Base-by-base conservation (phyloP, 78 protist genomes). In the Guillardia theta region DNA sequence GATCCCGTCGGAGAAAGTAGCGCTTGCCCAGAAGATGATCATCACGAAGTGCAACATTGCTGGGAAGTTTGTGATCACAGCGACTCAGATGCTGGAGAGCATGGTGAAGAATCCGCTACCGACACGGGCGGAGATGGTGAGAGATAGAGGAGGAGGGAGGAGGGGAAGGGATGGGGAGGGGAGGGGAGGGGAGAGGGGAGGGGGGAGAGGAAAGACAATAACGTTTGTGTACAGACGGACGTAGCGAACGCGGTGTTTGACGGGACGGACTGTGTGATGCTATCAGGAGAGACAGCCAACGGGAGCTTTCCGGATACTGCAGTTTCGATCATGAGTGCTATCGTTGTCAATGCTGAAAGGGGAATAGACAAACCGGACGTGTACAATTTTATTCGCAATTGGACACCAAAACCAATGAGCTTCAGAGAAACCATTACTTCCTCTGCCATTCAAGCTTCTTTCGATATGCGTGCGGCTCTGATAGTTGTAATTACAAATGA, bases 51-150 rank as follows among this genome's bases (percentile, higher is more conserved):
- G 98, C 95, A 94, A 94, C 94, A 15, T 44, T 8, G 88, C 62
- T 43, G 97, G 97, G 58, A 92, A 87, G 83, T 94, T 96, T 9
- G 96, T 94, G 70, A 95, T 97, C 95, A 78, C 88, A 22, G 97
- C 97, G 36, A 95, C 97, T 3, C 92, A 77, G 95, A 95, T 96
- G 97, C 96, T 97, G 47, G 98, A 96, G 92, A 94, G 97, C n/a
- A 98, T 98, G 99, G 93, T 87, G 39, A 27, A 53, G 39, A 97
- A 97, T 80, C 98, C 99, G 10, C 96, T 97, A 36, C 99, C 99
- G 41, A 98, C 99, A 0, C 97, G 99, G 19, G 99, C 99, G 43
- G 99, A 98, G 96, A 93, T 76, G 44, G n/a, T n/a, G n/a, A n/a
- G n/a, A n/a, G n/a, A n/a, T n/a, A n/a, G n/a, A n/a, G n/a, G n/a